Evolutionary conservation across 1,139 yeast species (phyloP).

Genomic region (Hansenula lynferdii): DNA sequence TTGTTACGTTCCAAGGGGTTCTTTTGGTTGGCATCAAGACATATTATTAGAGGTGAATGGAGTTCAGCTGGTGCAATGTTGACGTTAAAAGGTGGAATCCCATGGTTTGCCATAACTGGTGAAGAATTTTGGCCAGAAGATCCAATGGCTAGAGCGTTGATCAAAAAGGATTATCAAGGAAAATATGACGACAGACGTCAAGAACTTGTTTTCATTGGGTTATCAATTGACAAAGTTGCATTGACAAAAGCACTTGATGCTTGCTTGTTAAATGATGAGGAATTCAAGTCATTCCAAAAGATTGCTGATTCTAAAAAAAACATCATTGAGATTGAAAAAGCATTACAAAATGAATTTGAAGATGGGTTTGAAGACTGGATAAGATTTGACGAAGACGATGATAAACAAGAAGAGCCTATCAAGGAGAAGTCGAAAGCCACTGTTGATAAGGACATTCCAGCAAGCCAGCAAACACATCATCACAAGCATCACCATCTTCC

Average conservation of each 20-base stretch:
- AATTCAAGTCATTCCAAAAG: slow-evolving; percentile 26
- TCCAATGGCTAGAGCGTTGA: slow-evolving; percentile 27
- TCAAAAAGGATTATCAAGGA: slow-evolving; percentile 34
- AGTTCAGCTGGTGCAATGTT: slow-evolving; percentile 42
- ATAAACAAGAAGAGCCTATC: no score
- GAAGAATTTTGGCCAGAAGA: slow-evolving; percentile 31
- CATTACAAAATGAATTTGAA: slow-evolving; percentile 28
- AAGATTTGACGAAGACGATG: slow-evolving; percentile 12
- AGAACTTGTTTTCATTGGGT: slow-evolving; percentile 41
- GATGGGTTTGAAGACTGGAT: slow-evolving; percentile 34
- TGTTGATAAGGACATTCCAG: no score
- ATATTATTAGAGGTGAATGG: slow-evolving; percentile 40
- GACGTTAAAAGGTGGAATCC: slow-evolving; percentile 38
- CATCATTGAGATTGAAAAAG: slow-evolving; percentile 28
- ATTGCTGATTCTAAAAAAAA: slow-evolving; percentile 26
- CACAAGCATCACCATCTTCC: no score
- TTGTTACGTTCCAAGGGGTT: slow-evolving; percentile 40
- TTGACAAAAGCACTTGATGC: slow-evolving; percentile 28
- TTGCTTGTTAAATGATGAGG: slow-evolving; percentile 36
- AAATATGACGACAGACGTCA: slow-evolving; percentile 39
- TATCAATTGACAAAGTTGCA: slow-evolving; percentile 27
- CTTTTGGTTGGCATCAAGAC: slow-evolving; percentile 42
- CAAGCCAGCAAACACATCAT: no score
- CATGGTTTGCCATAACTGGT: slow-evolving; percentile 40
- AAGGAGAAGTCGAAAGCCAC: no score